phyloP scores from a whole-genome alignment of 2,329 filamentous ascomycete species.

The Aspergillus sp. region DNA sequence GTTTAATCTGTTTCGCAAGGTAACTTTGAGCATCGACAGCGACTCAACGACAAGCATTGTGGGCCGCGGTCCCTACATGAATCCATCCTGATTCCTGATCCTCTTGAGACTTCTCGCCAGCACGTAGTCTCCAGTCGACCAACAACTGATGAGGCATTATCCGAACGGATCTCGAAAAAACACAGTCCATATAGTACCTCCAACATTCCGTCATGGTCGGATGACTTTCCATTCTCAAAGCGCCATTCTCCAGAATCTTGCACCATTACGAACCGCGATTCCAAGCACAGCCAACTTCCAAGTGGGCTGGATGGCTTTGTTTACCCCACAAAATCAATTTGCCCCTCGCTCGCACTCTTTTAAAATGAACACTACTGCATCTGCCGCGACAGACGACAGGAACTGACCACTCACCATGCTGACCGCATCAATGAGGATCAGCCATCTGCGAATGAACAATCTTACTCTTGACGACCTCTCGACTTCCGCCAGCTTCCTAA shows the following conservation, averaged over 20 bases:
- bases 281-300: background rate
- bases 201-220: background rate
- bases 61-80: background rate
- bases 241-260: background rate
- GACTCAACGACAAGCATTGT: background rate
- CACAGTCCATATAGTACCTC: too few species aligned
- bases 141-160: background rate
- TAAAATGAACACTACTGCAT: background rate
- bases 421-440: background rate
- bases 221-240: background rate
- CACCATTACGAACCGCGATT: background rate
- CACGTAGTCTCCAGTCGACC: background rate
- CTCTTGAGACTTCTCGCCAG: background rate
- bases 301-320: background rate
- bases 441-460: background rate
- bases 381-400: background rate
- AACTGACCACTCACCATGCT: background rate
- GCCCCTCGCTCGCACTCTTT: background rate
- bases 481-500: background rate
- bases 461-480: background rate
- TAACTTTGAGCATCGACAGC: background rate
- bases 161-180: background rate
- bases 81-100: background rate
- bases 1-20: background rate
- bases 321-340: constrained; percentile 4